phyloP scores from a whole-genome alignment of 805 yeast genomes.

The Kuraishia hungarica region DNA sequence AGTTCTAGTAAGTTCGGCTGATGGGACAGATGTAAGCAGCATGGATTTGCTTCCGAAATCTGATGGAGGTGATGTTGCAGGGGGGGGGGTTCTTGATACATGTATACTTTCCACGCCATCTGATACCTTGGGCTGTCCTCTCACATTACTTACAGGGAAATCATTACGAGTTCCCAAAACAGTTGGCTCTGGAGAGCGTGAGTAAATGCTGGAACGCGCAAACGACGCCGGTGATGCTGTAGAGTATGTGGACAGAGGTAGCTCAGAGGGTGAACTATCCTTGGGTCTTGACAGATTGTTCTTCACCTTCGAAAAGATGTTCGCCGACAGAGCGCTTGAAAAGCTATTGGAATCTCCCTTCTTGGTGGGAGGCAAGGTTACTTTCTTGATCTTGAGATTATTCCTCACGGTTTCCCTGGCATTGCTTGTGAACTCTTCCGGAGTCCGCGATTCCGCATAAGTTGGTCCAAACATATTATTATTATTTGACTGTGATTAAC shows the following conservation, averaged over 20 bases:
- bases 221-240: background rate
- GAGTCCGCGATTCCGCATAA: conserved; percentile 7
- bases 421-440: conserved; percentile 15
- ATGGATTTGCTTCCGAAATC: background rate
- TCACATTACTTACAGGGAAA: background rate
- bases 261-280: conserved; percentile 6
- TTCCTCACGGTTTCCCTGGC: conserved; percentile 16
- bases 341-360: background rate
- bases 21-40: background rate
- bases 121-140: background rate
- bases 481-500: too few species aligned
- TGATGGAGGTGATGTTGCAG: background rate
- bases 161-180: background rate
- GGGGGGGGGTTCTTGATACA: background rate
- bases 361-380: background rate
- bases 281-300: conserved; percentile 2
- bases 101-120: background rate
- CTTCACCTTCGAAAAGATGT: conserved; percentile 2
- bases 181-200: background rate
- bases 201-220: background rate
- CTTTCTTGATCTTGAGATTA: conserved; percentile 8
- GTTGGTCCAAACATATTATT: background rate
- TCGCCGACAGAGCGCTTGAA: background rate
- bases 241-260: background rate
- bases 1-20: background rate